Evolutionary conservation across 495 filamentous ascomycete genomes (phyloP).

Genomic region (Opeltia flavorubescens): DNA sequence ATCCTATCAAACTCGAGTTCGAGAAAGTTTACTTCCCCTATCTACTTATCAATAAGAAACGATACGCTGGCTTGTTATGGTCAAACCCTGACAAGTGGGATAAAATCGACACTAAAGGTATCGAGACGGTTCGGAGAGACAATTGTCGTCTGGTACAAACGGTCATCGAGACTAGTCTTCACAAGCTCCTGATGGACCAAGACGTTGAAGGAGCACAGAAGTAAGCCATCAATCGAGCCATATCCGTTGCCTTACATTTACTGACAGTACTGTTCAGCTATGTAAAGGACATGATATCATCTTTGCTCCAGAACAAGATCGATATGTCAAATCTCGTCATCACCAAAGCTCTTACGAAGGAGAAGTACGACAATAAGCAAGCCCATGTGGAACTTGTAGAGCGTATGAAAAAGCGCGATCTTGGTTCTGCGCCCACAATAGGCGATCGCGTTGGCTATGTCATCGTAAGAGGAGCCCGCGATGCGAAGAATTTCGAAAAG

Average conservation of each 20-base stretch:
- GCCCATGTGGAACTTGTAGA: slow-evolving; percentile 89
- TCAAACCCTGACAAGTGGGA: slow-evolving; percentile 88
- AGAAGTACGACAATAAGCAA: slow-evolving; percentile 73
- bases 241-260: not conserved
- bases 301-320: slow-evolving; percentile 91
- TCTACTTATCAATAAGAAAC: slow-evolving; percentile 98
- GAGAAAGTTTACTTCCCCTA: slow-evolving; percentile 99
- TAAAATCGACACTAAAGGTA: slow-evolving; percentile 99
- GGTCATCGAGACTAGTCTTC: slow-evolving; percentile 90
- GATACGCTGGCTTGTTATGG: slow-evolving; percentile 95
- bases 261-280: slow-evolving; percentile 51
- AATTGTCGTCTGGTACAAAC: slow-evolving; percentile 92
- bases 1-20: slow-evolving; percentile 97
- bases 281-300: slow-evolving; percentile 90
- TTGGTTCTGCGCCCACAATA: slow-evolving; percentile 83
- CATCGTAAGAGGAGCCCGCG: slow-evolving; percentile 81
- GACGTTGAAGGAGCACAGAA: slow-evolving; percentile 83
- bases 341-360: slow-evolving; percentile 87
- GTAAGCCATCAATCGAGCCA: slow-evolving; percentile 37
- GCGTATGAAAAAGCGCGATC: slow-evolving; percentile 91
- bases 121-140: slow-evolving; percentile 93
- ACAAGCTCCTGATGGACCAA: slow-evolving; percentile 88
- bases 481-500: slow-evolving; percentile 85
- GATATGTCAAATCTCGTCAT: slow-evolving; percentile 99
- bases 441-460: slow-evolving; percentile 98